A percentile compares a stretch with the other conserved stretches of the same genome.
Evolutionary conservation across 176 grass and related monocot genomes (phyloP).

Genomic region (Ananas comosus): DNA sequence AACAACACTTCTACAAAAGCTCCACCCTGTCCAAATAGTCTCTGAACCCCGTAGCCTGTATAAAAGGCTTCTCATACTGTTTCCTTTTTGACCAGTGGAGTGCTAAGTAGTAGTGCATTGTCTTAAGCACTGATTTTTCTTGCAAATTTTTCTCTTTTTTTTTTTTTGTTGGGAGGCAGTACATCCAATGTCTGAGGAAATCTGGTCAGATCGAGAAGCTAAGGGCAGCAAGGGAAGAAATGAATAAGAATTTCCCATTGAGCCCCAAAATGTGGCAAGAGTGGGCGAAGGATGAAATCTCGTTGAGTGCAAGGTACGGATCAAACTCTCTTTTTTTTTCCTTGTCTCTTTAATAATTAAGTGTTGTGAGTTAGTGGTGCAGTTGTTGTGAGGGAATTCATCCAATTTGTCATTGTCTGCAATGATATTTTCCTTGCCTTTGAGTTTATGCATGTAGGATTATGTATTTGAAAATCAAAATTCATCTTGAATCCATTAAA

Average conservation of each 20-base stretch:
- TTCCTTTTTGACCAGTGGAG: neutral
- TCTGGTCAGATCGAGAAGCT: conserved; percentile 70
- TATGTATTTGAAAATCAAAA: neutral
- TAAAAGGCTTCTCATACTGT: neutral
- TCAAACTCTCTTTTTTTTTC: conserved; percentile 11
- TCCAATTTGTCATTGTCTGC: too few species aligned
- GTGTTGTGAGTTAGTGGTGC: too few species aligned
- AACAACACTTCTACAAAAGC: too few species aligned
- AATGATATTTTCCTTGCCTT: too few species aligned
- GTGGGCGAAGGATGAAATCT: conserved; percentile 78
- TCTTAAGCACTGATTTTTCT: neutral
- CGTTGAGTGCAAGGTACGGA: conserved; percentile 48
- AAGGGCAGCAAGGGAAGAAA: conserved; percentile 59
- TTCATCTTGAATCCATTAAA: neutral
- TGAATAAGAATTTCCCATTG: conserved; percentile 69
- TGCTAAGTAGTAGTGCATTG: neutral
- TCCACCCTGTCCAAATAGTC: too few species aligned
- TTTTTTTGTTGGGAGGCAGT: conserved; percentile 27
- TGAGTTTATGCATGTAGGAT: neutral
- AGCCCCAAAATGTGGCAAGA: conserved; percentile 84
- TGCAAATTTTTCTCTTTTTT: neutral
- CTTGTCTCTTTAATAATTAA: neutral
- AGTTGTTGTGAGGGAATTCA: too few species aligned
- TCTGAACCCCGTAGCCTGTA: neutral
- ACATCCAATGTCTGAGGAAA: conserved; percentile 78